phyloP scores from a whole-genome alignment of 495 filamentous ascomycete genomes.

The Aspergillus wentii region DNA sequence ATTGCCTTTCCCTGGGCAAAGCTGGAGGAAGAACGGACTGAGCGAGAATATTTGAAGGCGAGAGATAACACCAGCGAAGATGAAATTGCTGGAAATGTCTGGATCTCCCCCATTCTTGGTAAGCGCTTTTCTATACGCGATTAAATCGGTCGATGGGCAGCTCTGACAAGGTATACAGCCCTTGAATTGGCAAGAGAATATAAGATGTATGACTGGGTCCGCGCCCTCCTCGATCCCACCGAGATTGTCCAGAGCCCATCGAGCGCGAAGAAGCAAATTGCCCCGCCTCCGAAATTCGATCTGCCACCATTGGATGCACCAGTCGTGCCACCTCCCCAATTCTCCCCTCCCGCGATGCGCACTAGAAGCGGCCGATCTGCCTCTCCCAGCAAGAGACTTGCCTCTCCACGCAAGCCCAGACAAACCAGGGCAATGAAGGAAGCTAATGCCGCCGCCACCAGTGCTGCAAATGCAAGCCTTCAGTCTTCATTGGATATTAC shows the following conservation, averaged over 20 bases:
- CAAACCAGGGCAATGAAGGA: constrained; percentile 53
- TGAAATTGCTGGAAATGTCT: constrained; percentile 94
- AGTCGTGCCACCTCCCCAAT: no score
- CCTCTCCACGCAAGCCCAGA: constrained; percentile 71
- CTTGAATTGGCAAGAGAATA: constrained; percentile 81
- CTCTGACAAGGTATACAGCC: constrained; percentile 42
- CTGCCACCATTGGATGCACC: constrained; percentile 39
- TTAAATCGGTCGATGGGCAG: background rate
- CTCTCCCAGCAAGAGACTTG: constrained; percentile 55
- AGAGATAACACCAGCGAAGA: constrained; percentile 74
- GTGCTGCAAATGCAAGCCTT: constrained; percentile 43
- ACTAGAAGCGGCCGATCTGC: constrained; percentile 48
- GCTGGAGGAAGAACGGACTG: constrained; percentile 73
- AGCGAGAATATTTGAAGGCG: constrained; percentile 80
- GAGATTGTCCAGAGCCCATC: constrained; percentile 56
- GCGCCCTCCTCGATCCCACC: constrained; percentile 77
- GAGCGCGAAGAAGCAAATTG: constrained; percentile 60
- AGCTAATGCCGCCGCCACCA: constrained; percentile 39
- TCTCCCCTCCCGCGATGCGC: constrained; percentile 30
- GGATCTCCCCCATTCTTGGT: constrained; percentile 84
- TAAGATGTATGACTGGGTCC: constrained; percentile 79
- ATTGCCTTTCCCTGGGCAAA: constrained; percentile 94
- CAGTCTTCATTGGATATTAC: constrained; percentile 46
- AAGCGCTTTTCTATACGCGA: constrained; percentile 19
- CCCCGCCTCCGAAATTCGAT: constrained; percentile 64